Evolutionary conservation across 495 filamentous ascomycete species (phyloP).

Genomic region (Aspergillus coremiiformis): DNA sequence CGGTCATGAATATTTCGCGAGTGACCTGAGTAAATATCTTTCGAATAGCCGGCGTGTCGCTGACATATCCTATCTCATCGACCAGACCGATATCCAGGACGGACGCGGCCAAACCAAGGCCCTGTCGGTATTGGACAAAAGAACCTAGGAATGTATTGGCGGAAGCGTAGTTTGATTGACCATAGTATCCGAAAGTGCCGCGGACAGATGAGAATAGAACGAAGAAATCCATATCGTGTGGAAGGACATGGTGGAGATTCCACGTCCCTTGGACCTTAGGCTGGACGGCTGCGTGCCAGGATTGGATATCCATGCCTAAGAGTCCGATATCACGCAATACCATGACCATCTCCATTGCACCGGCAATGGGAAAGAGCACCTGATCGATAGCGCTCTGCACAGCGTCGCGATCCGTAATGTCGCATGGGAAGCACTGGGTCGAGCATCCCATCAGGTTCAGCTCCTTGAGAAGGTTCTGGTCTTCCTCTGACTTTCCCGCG

Average conservation of each 20-base stretch:
- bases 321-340: too few relatives aligned
- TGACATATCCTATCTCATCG: too few relatives aligned
- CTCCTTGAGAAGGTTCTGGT: neutral
- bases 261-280: neutral
- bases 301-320: neutral
- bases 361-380: conserved; percentile 1
- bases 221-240: neutral
- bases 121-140: neutral
- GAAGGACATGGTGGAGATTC: neutral
- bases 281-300: conserved; percentile 20
- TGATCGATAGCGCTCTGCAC: conserved; percentile 3
- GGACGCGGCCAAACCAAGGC: neutral
- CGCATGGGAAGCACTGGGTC: conserved; percentile 7
- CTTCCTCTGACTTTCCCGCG: conserved; percentile 14
- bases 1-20: too few relatives aligned
- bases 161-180: neutral
- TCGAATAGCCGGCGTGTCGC: too few relatives aligned
- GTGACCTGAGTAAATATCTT: too few relatives aligned
- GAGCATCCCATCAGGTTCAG: conserved; percentile 7
- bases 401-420: conserved; percentile 1
- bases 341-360: conserved; percentile 24
- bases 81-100: too few relatives aligned
- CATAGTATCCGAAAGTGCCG: neutral
- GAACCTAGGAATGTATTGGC: neutral
- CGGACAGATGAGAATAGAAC: neutral